Evolutionary conservation across 768 basidiomycete genomes (phyloP), one percentile per base, ranked within the genome.

Genomic region (Lentinula guzmanii): DNA sequence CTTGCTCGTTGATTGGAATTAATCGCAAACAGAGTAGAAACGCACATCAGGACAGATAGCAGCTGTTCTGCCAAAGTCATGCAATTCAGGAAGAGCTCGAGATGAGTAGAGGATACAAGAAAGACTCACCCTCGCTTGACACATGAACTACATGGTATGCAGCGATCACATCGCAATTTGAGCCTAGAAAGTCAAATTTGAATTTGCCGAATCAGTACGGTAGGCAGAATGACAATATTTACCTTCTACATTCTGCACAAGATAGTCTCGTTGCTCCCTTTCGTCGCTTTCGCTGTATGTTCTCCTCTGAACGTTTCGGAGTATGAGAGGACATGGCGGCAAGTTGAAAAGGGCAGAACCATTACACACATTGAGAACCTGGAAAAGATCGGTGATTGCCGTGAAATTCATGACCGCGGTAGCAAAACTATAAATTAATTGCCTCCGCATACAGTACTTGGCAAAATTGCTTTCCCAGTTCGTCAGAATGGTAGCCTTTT

Each of bases 241-340:
- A 86, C 89, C 90, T 82, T 70, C 90, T 80, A 69, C 90, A 92
- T 65, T 92, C 90, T 28, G 90, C 90, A 68, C 90, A 91, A 11
- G 87, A 90, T 51, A 91, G 79, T 46, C 90, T 82, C 5, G 87
- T 89, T 5, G 90, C 89, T 42, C 68, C 68, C 52, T 69, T 69
- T 61, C 68, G 66, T 2, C 68, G 68, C 58, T 69, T 69, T 45
- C 54, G 65, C 57, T 65, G 56, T 16, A 33, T 39, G 35, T 16
- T 42, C 7, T 61, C 61, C 11, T 61, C 61, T 16, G 61, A 42
- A 34, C 61, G 52, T 50, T 55, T 61, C 37, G 61, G 45, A 11
- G n/a, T 41, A 50, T 61, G 52, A 31, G 61, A 61, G 61, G 61
- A 61, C 59, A 60, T 60, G 59, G 59, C 18, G 59, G 59, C 39